phyloP scores from a whole-genome alignment of 805 yeast genomes.

The baker's yeast (Saccharomyces cerevisiae) region DNA sequence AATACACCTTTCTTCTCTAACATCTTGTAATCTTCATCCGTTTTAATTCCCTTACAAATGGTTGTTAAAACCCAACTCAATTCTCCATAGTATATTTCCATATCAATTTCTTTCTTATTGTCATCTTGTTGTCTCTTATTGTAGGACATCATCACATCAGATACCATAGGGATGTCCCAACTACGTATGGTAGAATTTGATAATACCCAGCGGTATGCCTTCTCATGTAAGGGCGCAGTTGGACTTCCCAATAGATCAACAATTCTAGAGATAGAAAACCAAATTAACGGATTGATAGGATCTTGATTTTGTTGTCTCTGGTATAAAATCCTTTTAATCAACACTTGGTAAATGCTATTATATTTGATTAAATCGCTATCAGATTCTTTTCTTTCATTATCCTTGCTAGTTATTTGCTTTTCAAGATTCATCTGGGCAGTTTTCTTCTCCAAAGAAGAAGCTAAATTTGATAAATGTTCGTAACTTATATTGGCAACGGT shows the following conservation, averaged over 20 bases:
- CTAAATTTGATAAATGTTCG: background rate
- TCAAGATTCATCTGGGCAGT: background rate
- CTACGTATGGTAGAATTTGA: conserved; percentile 33
- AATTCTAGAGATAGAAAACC: conserved; percentile 47
- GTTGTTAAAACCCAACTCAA: conserved; percentile 56
- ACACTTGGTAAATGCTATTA: conserved; percentile 44
- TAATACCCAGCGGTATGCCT: conserved; percentile 56
- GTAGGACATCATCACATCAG: conserved; percentile 25
- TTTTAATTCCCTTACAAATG: conserved; percentile 40
- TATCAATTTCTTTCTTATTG: conserved; percentile 23
- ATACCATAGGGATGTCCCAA: conserved; percentile 39
- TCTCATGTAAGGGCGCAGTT: conserved; percentile 65
- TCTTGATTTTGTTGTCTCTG: conserved; percentile 12
- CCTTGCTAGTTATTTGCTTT: conserved; percentile 30
- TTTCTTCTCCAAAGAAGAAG: background rate
- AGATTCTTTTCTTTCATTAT: conserved; percentile 37
- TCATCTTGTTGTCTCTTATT: conserved; percentile 7
- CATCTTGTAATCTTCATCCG: conserved; percentile 43
- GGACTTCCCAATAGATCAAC: conserved; percentile 58
- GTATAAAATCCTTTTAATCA: conserved; percentile 36
- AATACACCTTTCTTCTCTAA: conserved; percentile 48
- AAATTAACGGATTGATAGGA: conserved; percentile 40
- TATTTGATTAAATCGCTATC: conserved; percentile 45
- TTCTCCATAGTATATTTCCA: conserved; percentile 48
- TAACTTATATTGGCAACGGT: conserved; percentile 26